Conservation (phyloP, 2,329 filamentous ascomycete genomes). For the Pseudogymnoascus sp. region DNA sequence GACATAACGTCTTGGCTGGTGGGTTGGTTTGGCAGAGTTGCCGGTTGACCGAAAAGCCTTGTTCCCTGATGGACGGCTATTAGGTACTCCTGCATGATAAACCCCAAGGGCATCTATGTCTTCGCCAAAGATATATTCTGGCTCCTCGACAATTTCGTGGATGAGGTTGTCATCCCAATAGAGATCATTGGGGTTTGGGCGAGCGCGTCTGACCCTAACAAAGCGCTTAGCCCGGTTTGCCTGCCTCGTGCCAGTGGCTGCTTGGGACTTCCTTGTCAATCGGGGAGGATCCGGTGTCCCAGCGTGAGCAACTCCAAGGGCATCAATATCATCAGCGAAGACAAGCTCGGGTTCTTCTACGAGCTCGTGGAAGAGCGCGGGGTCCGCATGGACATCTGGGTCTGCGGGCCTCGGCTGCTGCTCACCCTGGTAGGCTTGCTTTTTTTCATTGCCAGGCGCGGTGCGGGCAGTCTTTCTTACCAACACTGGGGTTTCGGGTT, state of each 20-base stretch:
- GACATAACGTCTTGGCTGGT: neutral
- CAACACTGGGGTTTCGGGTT: neutral
- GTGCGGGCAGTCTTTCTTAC: neutral
- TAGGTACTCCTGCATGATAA: neutral
- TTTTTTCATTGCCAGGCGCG: neutral
- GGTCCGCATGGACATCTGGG: neutral
- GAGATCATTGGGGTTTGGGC: neutral
- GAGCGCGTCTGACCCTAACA: neutral
- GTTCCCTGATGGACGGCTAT: no score
- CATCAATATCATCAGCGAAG: neutral
- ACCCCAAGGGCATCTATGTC: neutral
- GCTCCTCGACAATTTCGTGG: neutral
- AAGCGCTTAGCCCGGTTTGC: neutral
- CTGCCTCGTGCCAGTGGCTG: neutral
- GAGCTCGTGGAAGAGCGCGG: neutral
- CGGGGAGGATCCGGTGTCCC: neutral
- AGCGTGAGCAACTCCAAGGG: neutral
- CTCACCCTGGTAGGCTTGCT: neutral
- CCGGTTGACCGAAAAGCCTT: no score
- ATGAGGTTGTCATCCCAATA: neutral
- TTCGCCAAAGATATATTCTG: neutral
- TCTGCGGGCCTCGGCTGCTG: neutral
- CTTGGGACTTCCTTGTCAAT: neutral
- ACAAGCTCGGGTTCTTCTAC: neutral
- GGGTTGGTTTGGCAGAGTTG: no score